Evolutionary conservation across 164 flowering plant species (phyloP), one percentile per base, ranked within the genome.

Genomic region (Berberis thunbergii): DNA sequence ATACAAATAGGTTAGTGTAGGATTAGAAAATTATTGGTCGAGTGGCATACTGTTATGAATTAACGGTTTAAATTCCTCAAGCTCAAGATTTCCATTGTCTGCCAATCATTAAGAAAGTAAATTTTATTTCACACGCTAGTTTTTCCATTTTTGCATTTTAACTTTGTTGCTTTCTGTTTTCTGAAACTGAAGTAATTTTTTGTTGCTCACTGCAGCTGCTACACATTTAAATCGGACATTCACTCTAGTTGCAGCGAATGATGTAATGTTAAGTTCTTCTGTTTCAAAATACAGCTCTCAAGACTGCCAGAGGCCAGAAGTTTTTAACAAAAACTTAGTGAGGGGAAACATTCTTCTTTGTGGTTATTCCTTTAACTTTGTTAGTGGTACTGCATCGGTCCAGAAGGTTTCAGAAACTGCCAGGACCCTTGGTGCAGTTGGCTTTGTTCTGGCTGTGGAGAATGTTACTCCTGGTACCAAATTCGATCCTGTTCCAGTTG

Each of bases 401-500:
- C 84, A 87, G 79, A 88, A 85, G 72, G 99, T 89, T 4, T 70
- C 93, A 42, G 86, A 85, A 74, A 94, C 99, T 39, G 99, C 97
- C 59, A 88, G 78, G 78, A 77, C 79, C 68, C 96, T 94, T 45
- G 95, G 96, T 59, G 99, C 99, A 41, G 73, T 64, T 77, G 99
- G 99, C 54, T 91, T 94, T 81, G 89, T 94, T 69, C 95, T 94
- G 67, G 96, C 88, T 2, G 97, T 94, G 64, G 99, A 94, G 77
- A 91, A 74, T 76, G 83, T 80, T 64, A 79, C 93, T 58, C 95
- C 96, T 1, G 99, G 95, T 69, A 77, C 96, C 49, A 89, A 89
- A 74, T 91, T 87, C 69, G 93, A 94, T 70, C 99, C 99, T 64
- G 96, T 91, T 67, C 96, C 99, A 62, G 80, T 77, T 71, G 78